phyloP scores from a whole-genome alignment of 2,329 filamentous ascomycete genomes.

The Claviceps lovelessii region DNA sequence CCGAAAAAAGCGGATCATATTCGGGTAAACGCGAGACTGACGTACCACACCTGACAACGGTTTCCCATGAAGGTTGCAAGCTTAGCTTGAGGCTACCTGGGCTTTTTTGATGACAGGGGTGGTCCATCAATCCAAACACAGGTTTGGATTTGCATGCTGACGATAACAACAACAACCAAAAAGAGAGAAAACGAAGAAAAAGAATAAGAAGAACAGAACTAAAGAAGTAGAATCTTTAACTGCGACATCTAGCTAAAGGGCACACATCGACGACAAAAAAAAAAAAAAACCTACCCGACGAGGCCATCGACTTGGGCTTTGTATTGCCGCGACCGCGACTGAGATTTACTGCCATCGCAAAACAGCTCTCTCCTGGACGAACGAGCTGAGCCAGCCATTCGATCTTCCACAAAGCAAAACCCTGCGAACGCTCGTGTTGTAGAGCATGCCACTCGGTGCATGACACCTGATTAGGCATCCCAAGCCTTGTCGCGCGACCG shows the following conservation, averaged over 20 bases:
- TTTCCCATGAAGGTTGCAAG: not conserved
- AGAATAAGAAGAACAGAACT: no score
- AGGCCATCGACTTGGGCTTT: not conserved
- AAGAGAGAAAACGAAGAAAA: no score
- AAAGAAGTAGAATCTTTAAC: not conserved
- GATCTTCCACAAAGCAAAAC: not conserved
- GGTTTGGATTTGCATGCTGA: no score
- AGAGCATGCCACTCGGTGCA: constrained; percentile 2
- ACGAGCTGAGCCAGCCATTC: not conserved
- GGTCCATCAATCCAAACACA: constrained; percentile 4
- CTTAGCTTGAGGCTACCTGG: not conserved
- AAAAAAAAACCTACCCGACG: not conserved
- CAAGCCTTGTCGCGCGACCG: constrained; percentile 1
- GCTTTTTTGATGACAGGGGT: not conserved
- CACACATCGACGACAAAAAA: not conserved
- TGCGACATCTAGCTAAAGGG: not conserved
- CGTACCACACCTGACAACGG: not conserved
- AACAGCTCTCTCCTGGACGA: not conserved
- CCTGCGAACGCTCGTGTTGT: not conserved
- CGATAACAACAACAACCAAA: not conserved
- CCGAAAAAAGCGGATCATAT: constrained; percentile 1
- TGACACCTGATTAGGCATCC: constrained; percentile 1
- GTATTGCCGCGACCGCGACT: not conserved
- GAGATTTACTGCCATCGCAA: not conserved
- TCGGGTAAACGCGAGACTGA: constrained; percentile 1